Base-by-base conservation (phyloP, 352 stramenopile species). In the Phytophthora europaea region DNA sequence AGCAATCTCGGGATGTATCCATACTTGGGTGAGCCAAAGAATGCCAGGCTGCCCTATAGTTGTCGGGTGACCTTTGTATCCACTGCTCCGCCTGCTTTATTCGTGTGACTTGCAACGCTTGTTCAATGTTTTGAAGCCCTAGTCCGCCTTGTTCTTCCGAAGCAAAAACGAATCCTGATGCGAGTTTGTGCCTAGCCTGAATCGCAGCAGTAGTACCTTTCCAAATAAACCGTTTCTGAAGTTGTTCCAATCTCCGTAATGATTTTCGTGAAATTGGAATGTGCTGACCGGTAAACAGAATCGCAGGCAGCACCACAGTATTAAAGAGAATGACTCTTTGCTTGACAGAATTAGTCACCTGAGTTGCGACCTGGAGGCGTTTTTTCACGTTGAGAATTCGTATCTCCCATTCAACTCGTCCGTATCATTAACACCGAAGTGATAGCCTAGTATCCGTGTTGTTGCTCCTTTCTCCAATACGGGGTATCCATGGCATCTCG, bases 191-290 rank as follows among this genome's bases (percentile, higher is more conserved):
- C 9, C 34, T 6, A 16, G 20, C 33, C 5, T 34, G 8, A 10
- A 34, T 18, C 7, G 33, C 18, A 26, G 20, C 18, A 9, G 20
- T 67, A 26, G 20, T 53, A 16, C 47, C 33, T 34, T 59, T 66
- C 62, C 62, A 69, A 10, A 62, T 20, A 56, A 62, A 69, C 5
- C 43, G 8, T 23, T 70, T 70, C 50, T 70, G 62, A 9, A 70
- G 31, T 7, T 50, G 18, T n/a, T 57, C 52, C 0, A 69, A 40
- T 28, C 50, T n/a, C 12, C n/a, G 6, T 4, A 62, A 10, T 3
- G 18, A 5, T n/a, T 20, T 28, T 8, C 13, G 18, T 3, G 62
- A 7, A 15, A 62, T 36, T 8, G 23, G 12, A 10, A 69, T 53
- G 13, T 69, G 61, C 20, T 56, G 22, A 2, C 62, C 62, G 15